Conservation (phyloP, 2,329 filamentous ascomycete genomes). For the Simplicillium aogashimaense region DNA sequence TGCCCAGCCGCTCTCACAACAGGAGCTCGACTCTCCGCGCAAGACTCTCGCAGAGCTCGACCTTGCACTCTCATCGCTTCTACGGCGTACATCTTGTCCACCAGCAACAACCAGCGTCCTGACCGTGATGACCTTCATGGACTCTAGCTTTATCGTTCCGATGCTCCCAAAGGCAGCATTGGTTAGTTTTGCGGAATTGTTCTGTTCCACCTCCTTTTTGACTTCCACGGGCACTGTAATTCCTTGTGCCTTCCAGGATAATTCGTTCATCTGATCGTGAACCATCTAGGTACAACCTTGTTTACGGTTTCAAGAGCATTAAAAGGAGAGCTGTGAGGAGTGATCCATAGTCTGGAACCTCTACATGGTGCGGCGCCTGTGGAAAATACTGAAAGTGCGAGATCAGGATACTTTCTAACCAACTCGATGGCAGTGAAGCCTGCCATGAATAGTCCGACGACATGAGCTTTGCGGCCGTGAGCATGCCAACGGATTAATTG, state of each 20-base stretch:
- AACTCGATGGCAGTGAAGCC: constrained; percentile 24
- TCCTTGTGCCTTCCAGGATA: too few species aligned
- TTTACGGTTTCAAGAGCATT: constrained; percentile 7
- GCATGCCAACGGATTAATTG: constrained; percentile 23
- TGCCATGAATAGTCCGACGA: constrained; percentile 30
- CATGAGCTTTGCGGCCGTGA: constrained; percentile 23
- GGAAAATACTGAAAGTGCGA: constrained; percentile 22
- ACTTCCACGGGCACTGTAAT: too few species aligned
- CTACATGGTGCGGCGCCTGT: constrained; percentile 21
- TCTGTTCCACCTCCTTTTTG: too few species aligned
- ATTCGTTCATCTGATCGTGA: too few species aligned
- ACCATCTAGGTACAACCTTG: constrained; percentile 14
- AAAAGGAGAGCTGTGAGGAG: constrained; percentile 16
- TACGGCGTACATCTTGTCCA: too few species aligned
- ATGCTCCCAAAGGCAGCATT: too few species aligned
- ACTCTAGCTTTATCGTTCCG: too few species aligned
- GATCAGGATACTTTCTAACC: constrained; percentile 19
- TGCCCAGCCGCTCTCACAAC: constrained; percentile 25
- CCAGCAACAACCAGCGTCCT: too few species aligned
- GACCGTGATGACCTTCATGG: too few species aligned
- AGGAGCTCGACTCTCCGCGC: constrained; percentile 19
- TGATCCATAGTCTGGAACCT: constrained; percentile 14
- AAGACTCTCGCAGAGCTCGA: constrained; percentile 20
- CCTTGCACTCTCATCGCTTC: constrained; percentile 15
- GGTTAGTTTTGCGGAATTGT: too few species aligned